Conservation (phyloP, 345 rosid species). For the Moringa oleifera region DNA sequence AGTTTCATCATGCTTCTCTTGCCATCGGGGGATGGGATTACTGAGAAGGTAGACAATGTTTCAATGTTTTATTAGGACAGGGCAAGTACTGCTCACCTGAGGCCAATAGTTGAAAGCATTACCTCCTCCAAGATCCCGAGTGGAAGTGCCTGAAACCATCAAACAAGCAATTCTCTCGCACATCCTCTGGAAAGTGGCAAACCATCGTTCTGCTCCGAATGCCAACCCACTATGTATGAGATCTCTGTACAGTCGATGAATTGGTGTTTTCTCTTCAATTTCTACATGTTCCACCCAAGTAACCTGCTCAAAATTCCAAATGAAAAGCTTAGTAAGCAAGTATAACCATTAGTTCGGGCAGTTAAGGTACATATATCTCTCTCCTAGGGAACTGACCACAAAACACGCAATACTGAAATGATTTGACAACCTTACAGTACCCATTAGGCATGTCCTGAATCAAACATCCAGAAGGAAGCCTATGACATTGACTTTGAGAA, state of each 20-base stretch:
- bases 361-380: too few species aligned
- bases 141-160: conserved; percentile 54
- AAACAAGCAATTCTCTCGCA: conserved; percentile 81
- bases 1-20: conserved; percentile 97
- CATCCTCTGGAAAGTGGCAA: conserved; percentile 76
- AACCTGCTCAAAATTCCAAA: conserved; percentile 40
- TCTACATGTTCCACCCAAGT: conserved; percentile 92
- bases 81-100: neutral
- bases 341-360: neutral
- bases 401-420: conserved; percentile 4
- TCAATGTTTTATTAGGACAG: neutral
- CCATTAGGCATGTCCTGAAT: conserved; percentile 97
- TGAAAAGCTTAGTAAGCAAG: conserved; percentile 2
- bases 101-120: conserved; percentile 7
- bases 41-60: conserved; percentile 26
- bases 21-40: conserved; percentile 77
- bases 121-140: conserved; percentile 86
- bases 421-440: conserved; percentile 66
- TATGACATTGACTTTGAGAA: conserved; percentile 48
- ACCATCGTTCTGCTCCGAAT: conserved; percentile 86
- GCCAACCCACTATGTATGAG: conserved; percentile 64
- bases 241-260: conserved; percentile 61
- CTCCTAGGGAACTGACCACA: conserved; percentile 8
- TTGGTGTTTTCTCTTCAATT: conserved; percentile 60
- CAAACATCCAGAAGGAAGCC: conserved; percentile 94